A percentile compares a stretch with the other conserved stretches of the same genome.
Conservation (phyloP, 2,329 filamentous ascomycete species). For the Akanthomyces muscarius region DNA sequence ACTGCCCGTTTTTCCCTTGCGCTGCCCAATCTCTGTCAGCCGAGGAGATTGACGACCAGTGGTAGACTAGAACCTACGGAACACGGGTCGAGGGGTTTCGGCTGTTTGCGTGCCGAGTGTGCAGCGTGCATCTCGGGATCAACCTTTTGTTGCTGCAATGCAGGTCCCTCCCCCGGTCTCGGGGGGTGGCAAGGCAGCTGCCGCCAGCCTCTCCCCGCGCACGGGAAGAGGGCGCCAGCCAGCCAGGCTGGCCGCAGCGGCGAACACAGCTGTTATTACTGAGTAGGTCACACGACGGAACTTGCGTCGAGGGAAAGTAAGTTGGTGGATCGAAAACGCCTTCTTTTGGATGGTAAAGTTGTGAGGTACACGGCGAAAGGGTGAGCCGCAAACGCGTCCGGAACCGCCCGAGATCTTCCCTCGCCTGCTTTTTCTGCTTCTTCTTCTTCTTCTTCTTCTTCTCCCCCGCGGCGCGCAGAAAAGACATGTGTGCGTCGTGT, state of each 20-base stretch:
- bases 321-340: no score
- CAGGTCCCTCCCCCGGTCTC: neutral
- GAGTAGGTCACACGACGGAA: no score
- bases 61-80: no score
- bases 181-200: neutral
- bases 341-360: neutral
- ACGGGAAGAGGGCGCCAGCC: neutral
- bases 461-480: neutral
- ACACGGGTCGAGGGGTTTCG: no score
- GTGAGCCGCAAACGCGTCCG: neutral
- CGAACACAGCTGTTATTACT: neutral
- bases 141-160: neutral
- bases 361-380: no score
- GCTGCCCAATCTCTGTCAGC: neutral
- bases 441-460: neutral
- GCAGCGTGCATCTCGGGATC: neutral
- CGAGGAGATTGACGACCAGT: neutral
- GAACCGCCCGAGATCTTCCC: slow-evolving; percentile 10
- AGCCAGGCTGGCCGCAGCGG: neutral
- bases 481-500: neutral
- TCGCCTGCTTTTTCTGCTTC: neutral
- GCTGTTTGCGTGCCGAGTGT: neutral
- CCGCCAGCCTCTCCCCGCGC: neutral
- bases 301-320: no score
- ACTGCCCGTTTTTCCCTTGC: neutral